Evolutionary conservation across 1,284 basidiomycete species (phyloP), one percentile per base, ranked within the genome.

Genomic region (Afroboletus lepidellus): DNA sequence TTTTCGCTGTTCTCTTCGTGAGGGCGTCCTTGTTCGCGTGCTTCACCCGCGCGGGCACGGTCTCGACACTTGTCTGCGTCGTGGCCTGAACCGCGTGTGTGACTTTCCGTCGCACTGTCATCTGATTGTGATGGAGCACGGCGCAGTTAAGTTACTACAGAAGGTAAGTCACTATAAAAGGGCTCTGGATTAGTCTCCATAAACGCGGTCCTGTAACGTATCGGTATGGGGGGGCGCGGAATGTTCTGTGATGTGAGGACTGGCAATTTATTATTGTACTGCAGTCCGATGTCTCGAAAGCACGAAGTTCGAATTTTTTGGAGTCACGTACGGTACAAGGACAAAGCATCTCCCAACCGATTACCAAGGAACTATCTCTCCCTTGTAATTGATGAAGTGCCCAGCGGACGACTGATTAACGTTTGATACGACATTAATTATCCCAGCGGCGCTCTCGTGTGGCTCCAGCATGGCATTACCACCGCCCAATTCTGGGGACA

Each of bases 351-450:
- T 9, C 12, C 8, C 13, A n/a, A 21, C 29, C 13, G 21, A 30
- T 45, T 33, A 58, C 59, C 59, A 61, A 37, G 54, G 52, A 3
- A 58, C 2, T 16, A 6, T 46, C 11, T 60, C 43, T 30, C 59
- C 59, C 18, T 43, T 52, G 29, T 58, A 55, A 29, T 51, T 32
- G n/a, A 53, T 8, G 37, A 57, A 57, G n/a, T 44, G 46, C 16
- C 53, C 53, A 12, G 38, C 54, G 20, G 51, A 51, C 8, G 55
- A 51, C 15, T 55, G 41, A 34, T 57, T 46, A 15, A 51, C 51
- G 9, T 42, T 46, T 15, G 27, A 46, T 7, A 52, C 29, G 8
- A 60, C 54, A 9, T 56, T 37, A 20, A 60, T 21, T 23, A 60
- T 58, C 9, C 58, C 53, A 21, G 47, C 18, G 8, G 52, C 59